Percentiles rank a stretch among this genome's conserved stretches.
These are phyloP conservation scores for Corynespora cassiicola DNA, from an alignment of 2,329 filamentous ascomycete genomes.

Conservation along the genomic window DNA sequence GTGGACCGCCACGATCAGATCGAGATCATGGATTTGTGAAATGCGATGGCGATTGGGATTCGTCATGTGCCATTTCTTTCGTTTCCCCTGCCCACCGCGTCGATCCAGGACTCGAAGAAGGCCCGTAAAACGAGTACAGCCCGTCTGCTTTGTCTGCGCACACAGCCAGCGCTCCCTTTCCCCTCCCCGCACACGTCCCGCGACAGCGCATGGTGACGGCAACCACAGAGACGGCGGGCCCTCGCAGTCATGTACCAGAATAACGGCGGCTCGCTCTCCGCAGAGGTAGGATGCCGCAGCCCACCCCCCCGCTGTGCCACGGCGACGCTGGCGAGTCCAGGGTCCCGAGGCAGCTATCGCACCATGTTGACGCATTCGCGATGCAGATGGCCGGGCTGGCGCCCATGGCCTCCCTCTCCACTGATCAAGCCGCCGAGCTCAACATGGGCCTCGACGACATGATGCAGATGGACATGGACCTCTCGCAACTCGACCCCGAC, in stretches of 20 bases:
- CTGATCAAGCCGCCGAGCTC: conserved; percentile 42
- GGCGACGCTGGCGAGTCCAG: conserved; percentile 5
- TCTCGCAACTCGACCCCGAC: conserved; percentile 42
- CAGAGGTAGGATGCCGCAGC: conserved; percentile 34
- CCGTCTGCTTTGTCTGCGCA: too few species aligned
- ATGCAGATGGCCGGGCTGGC: conserved; percentile 37
- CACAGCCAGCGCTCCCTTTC: too few species aligned
- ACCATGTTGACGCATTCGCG: conserved; percentile 20
- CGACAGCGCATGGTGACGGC: too few species aligned
- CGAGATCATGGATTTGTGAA: too few species aligned
- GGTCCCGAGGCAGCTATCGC: conserved; percentile 8
- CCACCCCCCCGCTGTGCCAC: conserved; percentile 19
- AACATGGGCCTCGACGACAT: conserved; percentile 53
- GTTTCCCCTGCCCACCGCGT: too few species aligned
- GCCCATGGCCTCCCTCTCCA: conserved; percentile 24
- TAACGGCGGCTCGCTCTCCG: conserved; percentile 29
- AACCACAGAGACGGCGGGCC: too few species aligned
- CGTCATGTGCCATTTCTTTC: too few species aligned
- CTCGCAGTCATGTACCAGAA: conserved; percentile 40
- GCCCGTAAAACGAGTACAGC: too few species aligned
- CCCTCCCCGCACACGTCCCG: too few species aligned
- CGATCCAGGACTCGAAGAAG: too few species aligned
- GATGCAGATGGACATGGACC: conserved; percentile 54
- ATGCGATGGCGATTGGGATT: too few species aligned
- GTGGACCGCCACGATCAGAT: background rate